Evolutionary conservation across 768 basidiomycete genomes (phyloP), one percentile per base, ranked within the genome.

Genomic region (Leccinum subtestaceum): DNA sequence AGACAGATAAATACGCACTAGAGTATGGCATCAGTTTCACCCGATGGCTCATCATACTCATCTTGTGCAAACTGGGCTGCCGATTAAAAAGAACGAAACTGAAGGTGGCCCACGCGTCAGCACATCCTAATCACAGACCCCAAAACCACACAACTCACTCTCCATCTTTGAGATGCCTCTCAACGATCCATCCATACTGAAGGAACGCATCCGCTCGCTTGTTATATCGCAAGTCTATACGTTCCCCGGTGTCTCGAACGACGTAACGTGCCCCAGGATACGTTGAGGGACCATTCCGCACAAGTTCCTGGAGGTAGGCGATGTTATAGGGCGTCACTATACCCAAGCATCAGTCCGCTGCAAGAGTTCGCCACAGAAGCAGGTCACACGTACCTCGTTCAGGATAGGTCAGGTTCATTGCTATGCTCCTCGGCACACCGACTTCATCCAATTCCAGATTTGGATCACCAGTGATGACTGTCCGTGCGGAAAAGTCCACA

Each of bases 21-120:
- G 95, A 98, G 75, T 98, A 98, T 12, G 93, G 91, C 95, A 98
- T 97, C 60, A 98, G 78, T 68, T 91, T 93, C 31, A 98, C 92
- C 36, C 95, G 87, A 78, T 98, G 97, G 74, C 92, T 92, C 97
- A 98, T 98, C 97, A 98, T 98, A 81, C 94, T 96, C 97, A 98
- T 98, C 76, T 99, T 99, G 75, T 99, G 97, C 74, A 98, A 76
- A 82, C 88, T 91, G 11, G 97, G 97, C 71, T 99, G 97, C 55
- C 97, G 95, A 74, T 99, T 98, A 79, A 99, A 98, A 54, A 99
- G 78, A 58, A 73, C 64, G 52, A 68, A 63, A 25, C 63, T 65
- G 7, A 25, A 0, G 66, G 40, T 45, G 17, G 6, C 64, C 29
- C 40, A 50, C n/a, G 52, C 25, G 60, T 56, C 48, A 53, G 49